phyloP scores from a whole-genome alignment of 106 monocot species.

The Posidonia australis region DNA sequence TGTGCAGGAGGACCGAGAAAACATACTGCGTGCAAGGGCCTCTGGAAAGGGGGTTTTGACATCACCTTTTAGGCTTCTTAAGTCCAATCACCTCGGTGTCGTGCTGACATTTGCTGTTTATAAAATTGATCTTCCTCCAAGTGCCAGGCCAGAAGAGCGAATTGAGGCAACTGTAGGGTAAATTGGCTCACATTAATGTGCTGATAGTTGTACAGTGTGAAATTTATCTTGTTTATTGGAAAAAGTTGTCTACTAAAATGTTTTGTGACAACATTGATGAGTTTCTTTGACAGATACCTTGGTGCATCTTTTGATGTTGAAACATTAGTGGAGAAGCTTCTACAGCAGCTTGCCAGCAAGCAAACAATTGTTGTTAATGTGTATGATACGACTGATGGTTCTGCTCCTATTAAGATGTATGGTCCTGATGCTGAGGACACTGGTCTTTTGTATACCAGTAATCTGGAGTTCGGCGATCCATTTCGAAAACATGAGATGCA shows the following conservation, averaged over 20 bases:
- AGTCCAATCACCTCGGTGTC: slow-evolving; percentile 75
- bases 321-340: slow-evolving; percentile 76
- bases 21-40: slow-evolving; percentile 64
- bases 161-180: slow-evolving; percentile 64
- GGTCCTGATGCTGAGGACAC: slow-evolving; percentile 39
- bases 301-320: slow-evolving; percentile 88
- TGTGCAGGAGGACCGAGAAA: slow-evolving; percentile 65
- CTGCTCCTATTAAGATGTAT: slow-evolving; percentile 61
- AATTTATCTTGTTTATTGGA: background rate
- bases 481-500: slow-evolving; percentile 74
- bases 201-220: background rate
- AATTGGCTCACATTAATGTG: slow-evolving; percentile 2
- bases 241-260: background rate
- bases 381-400: slow-evolving; percentile 65
- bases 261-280: background rate
- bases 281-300: slow-evolving; percentile 45
- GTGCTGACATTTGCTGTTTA: slow-evolving; percentile 83
- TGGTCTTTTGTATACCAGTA: slow-evolving; percentile 35
- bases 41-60: slow-evolving; percentile 81
- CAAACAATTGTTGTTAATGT: slow-evolving; percentile 74
- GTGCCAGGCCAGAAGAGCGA: slow-evolving; percentile 45
- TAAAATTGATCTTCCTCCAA: slow-evolving; percentile 43
- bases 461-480: slow-evolving; percentile 77
- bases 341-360: slow-evolving; percentile 81
- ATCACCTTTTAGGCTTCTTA: slow-evolving; percentile 72